Evolutionary conservation across 1,139 yeast genomes (phyloP), one percentile per base, ranked within the genome.

Genomic region (Barnettozyma hawaiiensis): DNA sequence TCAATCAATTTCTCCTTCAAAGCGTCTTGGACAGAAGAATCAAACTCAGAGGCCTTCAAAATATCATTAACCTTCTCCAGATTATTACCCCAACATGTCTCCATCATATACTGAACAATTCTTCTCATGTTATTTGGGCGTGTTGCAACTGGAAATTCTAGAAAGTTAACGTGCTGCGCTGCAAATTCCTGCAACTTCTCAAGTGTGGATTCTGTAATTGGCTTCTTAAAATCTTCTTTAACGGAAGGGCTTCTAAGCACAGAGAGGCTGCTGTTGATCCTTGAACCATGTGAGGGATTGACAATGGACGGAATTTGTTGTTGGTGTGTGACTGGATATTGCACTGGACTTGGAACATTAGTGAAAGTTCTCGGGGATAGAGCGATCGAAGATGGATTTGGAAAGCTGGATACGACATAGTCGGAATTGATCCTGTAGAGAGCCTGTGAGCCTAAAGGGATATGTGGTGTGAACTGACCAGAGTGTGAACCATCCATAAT

Each of bases 1-100:
- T 60, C 62, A 27, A 55, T 55, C 37, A 67, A 60, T 38, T 62
- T 62, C 12, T 46, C 48, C 31, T 58, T 59, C 29, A 66, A 48
- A 4, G 49, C 42, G n/a, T 54, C 44, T 40, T 60, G 63, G 21
- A 55, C 49, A 8, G 48, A 49, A 7, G 58, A 48, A 40, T 58
- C 58, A 7, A 53, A 43, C 24, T 55, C 58, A 29, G 58, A 41
- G n/a, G 52, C 40, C 7, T 50, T 46, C 40, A 65, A 41, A 44
- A 58, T 57, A 3, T 47, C 48, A n/a, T 52, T 45, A 31, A 64
- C 45, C 7, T 48, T 43, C 12, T 47, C 45, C 2, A 52, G 27
- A 41, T 66, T 60, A 8, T 59, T 53, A 14, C 48, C 45, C 65
- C 69, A 66, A 41, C 53, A 61, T 1, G 59, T 58, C 22, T 64